Conservation (phyloP, 352 stramenopile species). For the Phytophthora europaea region DNA sequence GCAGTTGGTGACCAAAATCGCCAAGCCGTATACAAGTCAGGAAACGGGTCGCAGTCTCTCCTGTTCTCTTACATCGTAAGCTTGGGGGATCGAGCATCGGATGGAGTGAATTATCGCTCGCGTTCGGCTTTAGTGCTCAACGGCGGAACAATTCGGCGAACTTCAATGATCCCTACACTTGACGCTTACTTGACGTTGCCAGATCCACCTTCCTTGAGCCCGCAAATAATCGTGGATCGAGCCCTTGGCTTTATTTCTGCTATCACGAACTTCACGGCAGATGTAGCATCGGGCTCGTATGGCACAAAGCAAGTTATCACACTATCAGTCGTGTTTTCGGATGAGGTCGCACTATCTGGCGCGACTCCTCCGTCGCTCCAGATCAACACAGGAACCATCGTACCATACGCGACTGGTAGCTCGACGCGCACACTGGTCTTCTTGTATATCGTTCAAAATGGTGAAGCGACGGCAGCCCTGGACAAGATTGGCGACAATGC, state of each 20-base stretch:
- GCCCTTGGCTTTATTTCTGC: constrained; percentile 52
- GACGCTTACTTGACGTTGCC: constrained; percentile 70
- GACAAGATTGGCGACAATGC: constrained; percentile 70
- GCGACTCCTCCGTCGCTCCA: constrained; percentile 50
- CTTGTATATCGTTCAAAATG: constrained; percentile 70
- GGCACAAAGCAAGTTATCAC: constrained; percentile 80
- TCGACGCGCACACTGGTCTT: constrained; percentile 68
- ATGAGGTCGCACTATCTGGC: constrained; percentile 75
- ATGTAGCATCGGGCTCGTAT: constrained; percentile 65
- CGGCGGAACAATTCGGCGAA: constrained; percentile 65
- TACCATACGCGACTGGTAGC: constrained; percentile 70
- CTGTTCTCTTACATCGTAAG: constrained; percentile 75
- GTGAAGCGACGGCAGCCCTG: constrained; percentile 51
- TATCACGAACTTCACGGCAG: constrained; percentile 52
- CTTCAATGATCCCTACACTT: constrained; percentile 55
- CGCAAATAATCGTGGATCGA: constrained; percentile 63
- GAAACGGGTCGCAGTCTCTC: constrained; percentile 56
- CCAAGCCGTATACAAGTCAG: constrained; percentile 68
- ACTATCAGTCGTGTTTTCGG: constrained; percentile 75
- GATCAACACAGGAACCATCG: constrained; percentile 65
- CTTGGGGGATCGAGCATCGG: constrained; percentile 60
- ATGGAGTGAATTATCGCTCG: constrained; percentile 67
- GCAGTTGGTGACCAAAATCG: constrained; percentile 70
- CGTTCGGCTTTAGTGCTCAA: constrained; percentile 65
- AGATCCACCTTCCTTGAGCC: constrained; percentile 51